Percentiles rank a stretch among this genome's conserved stretches.
These are phyloP conservation scores for Basipetospora chlamydospora DNA, from an alignment of 2,329 filamentous ascomycete genomes.

Conservation along the genomic window DNA sequence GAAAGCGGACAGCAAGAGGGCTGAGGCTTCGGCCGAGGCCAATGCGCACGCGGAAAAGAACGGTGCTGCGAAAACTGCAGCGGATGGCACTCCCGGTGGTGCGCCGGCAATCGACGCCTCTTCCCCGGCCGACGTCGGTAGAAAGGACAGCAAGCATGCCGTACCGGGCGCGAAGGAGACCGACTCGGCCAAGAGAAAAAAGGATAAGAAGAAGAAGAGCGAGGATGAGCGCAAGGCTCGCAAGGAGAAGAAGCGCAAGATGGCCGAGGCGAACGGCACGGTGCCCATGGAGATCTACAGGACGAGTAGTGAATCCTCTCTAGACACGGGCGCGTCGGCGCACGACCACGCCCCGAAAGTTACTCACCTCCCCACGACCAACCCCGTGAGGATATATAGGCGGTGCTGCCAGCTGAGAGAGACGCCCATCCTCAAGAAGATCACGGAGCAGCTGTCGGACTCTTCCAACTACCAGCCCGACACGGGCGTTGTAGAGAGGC, in stretches of 20 bases:
- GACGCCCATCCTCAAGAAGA: conserved; percentile 79
- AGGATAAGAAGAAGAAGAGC: conserved; percentile 90
- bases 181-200: conserved; percentile 52
- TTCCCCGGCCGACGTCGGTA: not conserved
- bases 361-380: conserved; percentile 54
- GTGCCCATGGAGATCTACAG: conserved; percentile 71
- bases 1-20: conserved; percentile 20
- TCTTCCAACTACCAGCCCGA: conserved; percentile 49
- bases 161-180: conserved; percentile 18
- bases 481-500: conserved; percentile 62
- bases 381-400: conserved; percentile 83
- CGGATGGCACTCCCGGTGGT: not conserved
- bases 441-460: conserved; percentile 74
- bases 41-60: conserved; percentile 53
- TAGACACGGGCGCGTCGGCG: conserved; percentile 8
- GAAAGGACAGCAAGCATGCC: conserved; percentile 25
- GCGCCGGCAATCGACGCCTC: not conserved
- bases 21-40: too few species aligned
- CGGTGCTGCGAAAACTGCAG: conserved; percentile 15
- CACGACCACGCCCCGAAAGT: conserved; percentile 15
- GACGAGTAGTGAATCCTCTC: conserved; percentile 49
- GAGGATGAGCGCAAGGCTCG: conserved; percentile 86
- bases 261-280: conserved; percentile 76
- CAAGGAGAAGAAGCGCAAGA: conserved; percentile 73
- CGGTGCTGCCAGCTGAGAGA: conserved; percentile 89